Base-by-base conservation (phyloP, 345 rosid species). In the Eucalyptus erythrocorys region DNA sequence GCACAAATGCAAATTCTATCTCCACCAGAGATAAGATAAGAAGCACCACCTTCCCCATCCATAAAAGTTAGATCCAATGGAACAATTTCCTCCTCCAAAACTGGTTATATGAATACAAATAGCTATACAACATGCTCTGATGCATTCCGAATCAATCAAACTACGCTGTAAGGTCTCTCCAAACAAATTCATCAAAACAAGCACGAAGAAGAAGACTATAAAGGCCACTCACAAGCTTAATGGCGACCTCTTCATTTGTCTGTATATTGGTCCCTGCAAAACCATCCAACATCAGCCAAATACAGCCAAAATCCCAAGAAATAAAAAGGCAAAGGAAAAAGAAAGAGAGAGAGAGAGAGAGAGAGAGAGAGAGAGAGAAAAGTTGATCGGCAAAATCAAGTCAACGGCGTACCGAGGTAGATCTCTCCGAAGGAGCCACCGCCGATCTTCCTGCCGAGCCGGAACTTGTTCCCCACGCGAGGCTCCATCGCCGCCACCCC, bases 351-450 rank as follows among this genome's bases (percentile, higher is more conserved):
- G 10, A 21, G 22, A 30, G 43, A 9, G 79, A 64, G 30, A 51
- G 89, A 88, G 49, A 48, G 49, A 42, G 37, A 40, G 2, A 14
- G 10, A 21, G 22, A 71, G 27, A 16, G 8, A 30, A 6, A 42
- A 42, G 24, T 34, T 15, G 53, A 82, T 81, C 45, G 64, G 26
- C 10, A 66, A 53, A 17, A 85, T 55, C 22, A 88, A 90, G 49
- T 17, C 16, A 27, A 84, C 8, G 9, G 91, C 96, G 50, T 90
- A 97, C 99, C 99, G 40, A 95, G 98, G 93, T 95, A 95, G 95
- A 97, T 96, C 96, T 97, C 99, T 47, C 99, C 99, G 89, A 97
- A 97, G 1, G 99, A 97, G 53, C 99, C 99, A 90, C 99, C 95
- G 42, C 99, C 99, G 92, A 97, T 97, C 95, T 96, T 97, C 81